Conservation (phyloP, 345 rosid species). For the Laguncularia racemosa region DNA sequence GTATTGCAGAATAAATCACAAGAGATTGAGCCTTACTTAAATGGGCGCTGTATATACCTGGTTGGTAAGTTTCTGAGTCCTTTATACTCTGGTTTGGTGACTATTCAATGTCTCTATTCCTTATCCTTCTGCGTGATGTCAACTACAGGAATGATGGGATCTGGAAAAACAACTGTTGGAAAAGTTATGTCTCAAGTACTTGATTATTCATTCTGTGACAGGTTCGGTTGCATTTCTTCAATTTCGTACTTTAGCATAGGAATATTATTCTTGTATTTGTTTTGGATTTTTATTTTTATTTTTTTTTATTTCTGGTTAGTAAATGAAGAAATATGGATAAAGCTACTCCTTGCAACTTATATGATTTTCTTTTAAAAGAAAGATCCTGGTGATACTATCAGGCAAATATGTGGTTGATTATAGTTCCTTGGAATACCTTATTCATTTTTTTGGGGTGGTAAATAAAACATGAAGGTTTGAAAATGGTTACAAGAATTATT, state of each 20-base stretch:
- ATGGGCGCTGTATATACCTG: slow-evolving; percentile 77
- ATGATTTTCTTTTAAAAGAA: too few relatives aligned
- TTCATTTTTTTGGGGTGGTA: too few relatives aligned
- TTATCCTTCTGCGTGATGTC: slow-evolving; percentile 2
- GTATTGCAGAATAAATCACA: slow-evolving; percentile 67
- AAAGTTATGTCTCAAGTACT: slow-evolving; percentile 69
- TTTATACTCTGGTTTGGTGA: background rate
- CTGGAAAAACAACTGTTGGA: slow-evolving; percentile 94
- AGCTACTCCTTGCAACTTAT: too few relatives aligned
- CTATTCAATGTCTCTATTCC: background rate
- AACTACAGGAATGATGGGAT: slow-evolving; percentile 91
- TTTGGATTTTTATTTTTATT: too few relatives aligned
- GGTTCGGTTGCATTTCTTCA: slow-evolving; percentile 40
- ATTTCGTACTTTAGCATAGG: background rate
- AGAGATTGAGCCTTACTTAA: slow-evolving; percentile 64
- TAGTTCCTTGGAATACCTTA: too few relatives aligned
- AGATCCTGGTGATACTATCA: too few relatives aligned
- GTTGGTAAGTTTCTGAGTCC: slow-evolving; percentile 66
- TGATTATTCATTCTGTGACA: slow-evolving; percentile 64
- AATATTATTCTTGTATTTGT: background rate
- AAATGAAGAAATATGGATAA: too few relatives aligned
- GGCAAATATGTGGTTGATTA: too few relatives aligned
- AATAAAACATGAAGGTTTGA: too few relatives aligned
- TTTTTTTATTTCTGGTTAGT: too few relatives aligned
- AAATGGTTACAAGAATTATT: too few relatives aligned